Percentiles rank a stretch among this genome's conserved stretches.
These are phyloP conservation scores for Gnomoniopsis smithogilvyi DNA, from an alignment of 2,329 filamentous ascomycete genomes.

Conservation along the genomic window DNA sequence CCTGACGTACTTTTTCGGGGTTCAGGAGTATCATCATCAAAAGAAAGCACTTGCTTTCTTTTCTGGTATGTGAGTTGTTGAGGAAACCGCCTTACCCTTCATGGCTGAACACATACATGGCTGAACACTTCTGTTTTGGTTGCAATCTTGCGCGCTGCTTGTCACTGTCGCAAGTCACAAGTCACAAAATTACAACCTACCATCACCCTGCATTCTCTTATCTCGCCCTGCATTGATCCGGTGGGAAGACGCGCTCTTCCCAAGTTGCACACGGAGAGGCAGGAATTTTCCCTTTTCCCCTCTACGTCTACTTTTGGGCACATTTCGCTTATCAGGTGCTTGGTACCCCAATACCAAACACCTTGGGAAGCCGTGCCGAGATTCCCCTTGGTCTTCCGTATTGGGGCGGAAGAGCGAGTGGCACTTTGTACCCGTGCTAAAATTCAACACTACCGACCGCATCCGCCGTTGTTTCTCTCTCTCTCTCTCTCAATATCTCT, in stretches of 20 bases:
- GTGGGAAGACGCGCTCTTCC: conserved; percentile 4
- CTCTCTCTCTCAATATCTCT: not conserved
- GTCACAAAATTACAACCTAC: not conserved
- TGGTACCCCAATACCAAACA: not conserved
- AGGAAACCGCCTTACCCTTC: not conserved
- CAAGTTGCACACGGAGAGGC: conserved; percentile 13
- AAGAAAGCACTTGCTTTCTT: not conserved
- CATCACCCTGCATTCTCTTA: conserved; percentile 14
- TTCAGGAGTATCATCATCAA: not conserved
- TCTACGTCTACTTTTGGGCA: not conserved
- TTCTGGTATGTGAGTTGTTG: conserved; percentile 13
- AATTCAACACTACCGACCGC: not conserved
- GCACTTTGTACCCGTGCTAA: not conserved
- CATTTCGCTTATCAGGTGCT: not conserved
- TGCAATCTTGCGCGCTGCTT: not conserved
- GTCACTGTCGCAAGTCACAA: not conserved
- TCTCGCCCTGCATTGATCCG: conserved; percentile 11
- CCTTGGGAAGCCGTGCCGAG: not conserved
- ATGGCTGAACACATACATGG: not conserved
- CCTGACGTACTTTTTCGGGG: not conserved
- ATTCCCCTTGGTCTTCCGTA: not conserved
- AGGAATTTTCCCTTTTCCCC: conserved; percentile 7
- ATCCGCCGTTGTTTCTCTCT: too few species aligned
- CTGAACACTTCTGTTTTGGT: not conserved
- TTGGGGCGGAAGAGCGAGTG: not conserved